Evolutionary conservation across 2,329 filamentous ascomycete genomes (phyloP).

Genomic region (Diaporthe nobilis): DNA sequence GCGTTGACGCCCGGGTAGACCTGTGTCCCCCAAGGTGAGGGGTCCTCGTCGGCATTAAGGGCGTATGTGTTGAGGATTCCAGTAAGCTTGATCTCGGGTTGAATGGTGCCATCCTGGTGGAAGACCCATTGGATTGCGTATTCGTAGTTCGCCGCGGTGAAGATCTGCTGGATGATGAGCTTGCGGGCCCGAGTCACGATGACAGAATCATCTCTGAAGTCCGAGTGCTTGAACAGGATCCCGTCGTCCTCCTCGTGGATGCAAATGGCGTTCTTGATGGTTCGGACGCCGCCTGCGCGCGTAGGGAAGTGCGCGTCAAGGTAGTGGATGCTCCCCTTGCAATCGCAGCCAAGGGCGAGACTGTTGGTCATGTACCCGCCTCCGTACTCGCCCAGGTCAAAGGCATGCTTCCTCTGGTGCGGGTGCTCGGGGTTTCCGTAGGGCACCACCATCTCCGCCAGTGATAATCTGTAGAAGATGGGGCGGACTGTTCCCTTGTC

Average conservation of each 20-base stretch:
- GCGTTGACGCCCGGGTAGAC: conserved; percentile 93
- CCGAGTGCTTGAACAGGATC: conserved; percentile 93
- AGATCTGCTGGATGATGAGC: conserved; percentile 90
- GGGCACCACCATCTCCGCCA: conserved; percentile 95
- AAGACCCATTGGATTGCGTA: conserved; percentile 88
- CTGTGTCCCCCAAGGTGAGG: conserved; percentile 89
- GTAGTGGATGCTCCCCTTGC: conserved; percentile 93
- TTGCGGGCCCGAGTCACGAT: conserved; percentile 90
- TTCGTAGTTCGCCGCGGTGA: conserved; percentile 97
- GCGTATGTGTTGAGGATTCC: conserved; percentile 94
- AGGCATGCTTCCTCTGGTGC: conserved; percentile 85
- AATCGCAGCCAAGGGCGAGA: conserved; percentile 83
- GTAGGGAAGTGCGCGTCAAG: conserved; percentile 90
- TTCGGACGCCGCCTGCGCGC: conserved; percentile 78
- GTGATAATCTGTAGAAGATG: conserved; percentile 89
- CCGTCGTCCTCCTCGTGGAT: conserved; percentile 95
- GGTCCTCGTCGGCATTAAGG: conserved; percentile 84
- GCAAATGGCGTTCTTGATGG: conserved; percentile 94
- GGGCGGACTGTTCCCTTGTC: conserved; percentile 84
- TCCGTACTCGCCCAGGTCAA: conserved; percentile 85
- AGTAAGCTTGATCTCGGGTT: conserved; percentile 92
- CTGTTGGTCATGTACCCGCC: conserved; percentile 89
- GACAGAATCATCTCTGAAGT: conserved; percentile 90
- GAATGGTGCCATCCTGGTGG: conserved; percentile 92
- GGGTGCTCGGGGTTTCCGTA: conserved; percentile 87